Evolutionary conservation across 305 asterid species (phyloP).

Genomic region (Fraxinus xanthoxyloides): DNA sequence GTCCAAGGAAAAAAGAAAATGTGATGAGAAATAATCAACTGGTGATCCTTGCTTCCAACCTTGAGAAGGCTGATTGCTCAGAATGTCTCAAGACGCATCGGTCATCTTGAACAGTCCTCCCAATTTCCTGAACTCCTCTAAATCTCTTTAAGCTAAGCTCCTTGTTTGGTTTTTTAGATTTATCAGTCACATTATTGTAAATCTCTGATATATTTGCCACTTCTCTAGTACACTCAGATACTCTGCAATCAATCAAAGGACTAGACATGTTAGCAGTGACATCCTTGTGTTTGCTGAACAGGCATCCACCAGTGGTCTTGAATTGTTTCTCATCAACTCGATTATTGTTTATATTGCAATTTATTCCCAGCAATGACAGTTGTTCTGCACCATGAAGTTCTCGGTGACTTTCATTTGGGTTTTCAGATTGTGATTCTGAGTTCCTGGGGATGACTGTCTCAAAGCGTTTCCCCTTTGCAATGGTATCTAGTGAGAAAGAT

Average conservation of each 20-base stretch:
- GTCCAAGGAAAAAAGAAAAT: conserved; percentile 12
- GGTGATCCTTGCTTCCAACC: conserved; percentile 40
- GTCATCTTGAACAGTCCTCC: conserved; percentile 45
- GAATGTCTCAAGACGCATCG: conserved; percentile 57
- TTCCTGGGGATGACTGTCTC: conserved; percentile 32
- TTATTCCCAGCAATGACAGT: conserved; percentile 22
- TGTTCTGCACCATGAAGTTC: conserved; percentile 25
- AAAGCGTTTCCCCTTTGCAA: conserved; percentile 36
- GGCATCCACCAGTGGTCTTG: conserved; percentile 26
- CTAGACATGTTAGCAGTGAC: conserved; percentile 12
- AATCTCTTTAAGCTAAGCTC: conserved; percentile 65
- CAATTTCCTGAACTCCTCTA: conserved; percentile 50
- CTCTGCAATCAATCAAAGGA: conserved; percentile 34
- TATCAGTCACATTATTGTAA: conserved; percentile 29
- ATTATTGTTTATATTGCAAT: conserved; percentile 25
- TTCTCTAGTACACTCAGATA: conserved; percentile 25
- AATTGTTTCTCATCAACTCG: conserved; percentile 30
- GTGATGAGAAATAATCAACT: background rate
- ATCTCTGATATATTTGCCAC: conserved; percentile 16
- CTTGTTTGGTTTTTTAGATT: conserved; percentile 35
- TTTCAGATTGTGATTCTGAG: conserved; percentile 39
- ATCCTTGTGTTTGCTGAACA: conserved; percentile 21
- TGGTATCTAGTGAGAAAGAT: conserved; percentile 33
- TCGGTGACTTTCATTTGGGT: conserved; percentile 30
- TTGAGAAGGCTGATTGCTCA: conserved; percentile 82